Evolutionary conservation across 495 filamentous ascomycete genomes (phyloP).

Genomic region (Aspergillus diversus): DNA sequence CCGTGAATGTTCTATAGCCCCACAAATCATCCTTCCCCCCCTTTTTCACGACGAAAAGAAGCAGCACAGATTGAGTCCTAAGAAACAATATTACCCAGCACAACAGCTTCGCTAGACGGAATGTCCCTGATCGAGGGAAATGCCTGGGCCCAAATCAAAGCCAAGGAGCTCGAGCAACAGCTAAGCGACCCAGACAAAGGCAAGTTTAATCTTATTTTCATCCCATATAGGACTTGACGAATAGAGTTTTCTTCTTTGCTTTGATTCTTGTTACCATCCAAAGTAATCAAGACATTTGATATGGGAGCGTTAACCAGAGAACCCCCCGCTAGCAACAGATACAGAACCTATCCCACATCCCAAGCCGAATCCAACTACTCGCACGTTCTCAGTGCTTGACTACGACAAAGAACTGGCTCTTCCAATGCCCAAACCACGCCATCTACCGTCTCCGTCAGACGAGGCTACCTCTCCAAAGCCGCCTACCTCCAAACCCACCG

Average conservation of each 20-base stretch:
- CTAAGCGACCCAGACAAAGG: conserved; percentile 10
- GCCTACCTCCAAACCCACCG: conserved; percentile 2
- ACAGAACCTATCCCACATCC: neutral
- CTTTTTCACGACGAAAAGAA: neutral
- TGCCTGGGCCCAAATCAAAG: conserved; percentile 36
- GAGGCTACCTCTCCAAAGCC: neutral
- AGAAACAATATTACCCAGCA: neutral
- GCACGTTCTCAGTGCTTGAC: conserved; percentile 31
- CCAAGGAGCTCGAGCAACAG: conserved; percentile 18
- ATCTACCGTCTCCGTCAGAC: conserved; percentile 6
- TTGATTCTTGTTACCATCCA: no score
- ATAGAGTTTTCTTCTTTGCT: no score
- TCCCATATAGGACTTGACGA: neutral
- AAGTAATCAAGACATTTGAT: no score
- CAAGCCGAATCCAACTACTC: conserved; percentile 11
- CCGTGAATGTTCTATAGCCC: no score
- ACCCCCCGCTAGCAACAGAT: neutral
- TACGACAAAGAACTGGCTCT: conserved; percentile 36
- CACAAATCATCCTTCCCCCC: no score
- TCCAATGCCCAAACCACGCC: conserved; percentile 37
- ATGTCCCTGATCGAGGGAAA: conserved; percentile 32
- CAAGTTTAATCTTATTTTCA: conserved; percentile 5
- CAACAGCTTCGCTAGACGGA: neutral
- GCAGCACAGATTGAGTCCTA: neutral
- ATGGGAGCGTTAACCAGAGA: no score